Base-by-base conservation (phyloP, 768 basidiomycete genomes). In the Mycena alexandri region DNA sequence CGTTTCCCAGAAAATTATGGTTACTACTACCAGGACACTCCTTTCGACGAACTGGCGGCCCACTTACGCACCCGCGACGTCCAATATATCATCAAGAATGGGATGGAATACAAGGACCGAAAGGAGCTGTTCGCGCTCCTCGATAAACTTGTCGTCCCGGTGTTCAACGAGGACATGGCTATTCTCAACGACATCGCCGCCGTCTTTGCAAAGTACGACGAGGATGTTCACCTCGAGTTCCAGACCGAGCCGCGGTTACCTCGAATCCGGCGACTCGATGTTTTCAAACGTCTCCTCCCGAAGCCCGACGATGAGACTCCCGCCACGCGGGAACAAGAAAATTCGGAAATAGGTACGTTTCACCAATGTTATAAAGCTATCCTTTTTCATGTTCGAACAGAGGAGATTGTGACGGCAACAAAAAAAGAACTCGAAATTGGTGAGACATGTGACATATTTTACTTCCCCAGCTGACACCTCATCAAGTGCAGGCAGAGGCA, bases 161-260 rank as follows among this genome's bases (percentile, higher is more conserved):
- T 68, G 3, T 61, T 71, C 50, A 71, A 68, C 16, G 70, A 71
- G 51, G 63, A 71, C 53, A 65, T 71, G 66, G 8, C 16, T 17
- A 41, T 55, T 13, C 43, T 71, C 57, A 36, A 71, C 47, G 54
- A 46, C 53, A 71, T 71, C 22, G 66, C 70, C 25, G 59, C 22
- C 19, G 65, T 71, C 29, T 71, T 71, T 54, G 24, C 47, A n/a
- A 71, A 68, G 44, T 71, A 71, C 34, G 70, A 71, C 42, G 70
- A 71, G 42, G 66, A 71, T 43, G 66, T 62, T n/a, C 21, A 68
- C 34, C 29, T 71, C 8, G 52, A 13, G 24, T 71, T 44, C 59
- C 29, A 29, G 16, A 61, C 70, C 11, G 16, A 65, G 41, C 70
- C 70, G 2, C 66, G 70, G 42, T 38, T 71, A 21, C 66, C 65